A percentile compares a stretch with the other conserved stretches of the same genome.
phyloP scores from a whole-genome alignment of 257 asterid species.

The Apocynum venetum region DNA sequence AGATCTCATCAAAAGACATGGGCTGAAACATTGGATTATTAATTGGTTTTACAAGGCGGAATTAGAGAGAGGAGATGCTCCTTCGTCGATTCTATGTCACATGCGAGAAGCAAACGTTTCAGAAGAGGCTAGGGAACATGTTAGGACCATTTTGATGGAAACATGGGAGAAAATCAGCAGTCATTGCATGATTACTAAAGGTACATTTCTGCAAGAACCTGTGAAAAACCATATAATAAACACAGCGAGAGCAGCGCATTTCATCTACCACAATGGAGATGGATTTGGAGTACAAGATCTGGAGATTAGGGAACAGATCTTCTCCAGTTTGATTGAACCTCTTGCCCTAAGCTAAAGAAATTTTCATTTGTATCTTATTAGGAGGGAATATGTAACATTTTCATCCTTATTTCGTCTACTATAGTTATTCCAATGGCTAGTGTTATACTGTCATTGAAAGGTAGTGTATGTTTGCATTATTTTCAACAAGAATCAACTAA shows the following conservation, averaged over 20 bases:
- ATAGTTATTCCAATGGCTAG: no score
- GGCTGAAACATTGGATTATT: neutral
- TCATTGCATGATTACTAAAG: neutral
- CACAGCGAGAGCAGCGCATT: slow-evolving; percentile 40
- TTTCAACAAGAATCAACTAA: no score
- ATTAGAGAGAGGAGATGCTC: slow-evolving; percentile 57
- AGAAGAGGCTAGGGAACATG: slow-evolving; percentile 37
- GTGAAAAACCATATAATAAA: slow-evolving; percentile 32
- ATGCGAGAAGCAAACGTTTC: slow-evolving; percentile 47
- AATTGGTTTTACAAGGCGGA: slow-evolving; percentile 38
- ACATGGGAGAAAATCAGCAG: slow-evolving; percentile 47
- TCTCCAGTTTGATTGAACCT: slow-evolving; percentile 47
- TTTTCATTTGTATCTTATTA: neutral
- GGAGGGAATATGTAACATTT: no score
- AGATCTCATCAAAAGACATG: no score
- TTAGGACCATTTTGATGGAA: slow-evolving; percentile 16
- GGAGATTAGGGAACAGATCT: slow-evolving; percentile 35
- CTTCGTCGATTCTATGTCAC: slow-evolving; percentile 55
- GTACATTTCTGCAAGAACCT: slow-evolving; percentile 1
- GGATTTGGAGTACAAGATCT: slow-evolving; percentile 56
- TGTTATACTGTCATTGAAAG: no score
- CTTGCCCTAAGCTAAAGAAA: neutral
- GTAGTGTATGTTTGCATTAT: no score
- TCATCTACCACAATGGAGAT: slow-evolving; percentile 54
- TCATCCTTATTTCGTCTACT: no score